These are phyloP conservation scores for Gaillardinia entomophila DNA, from an alignment of 805 yeast genomes.

Conservation along the genomic window DNA sequence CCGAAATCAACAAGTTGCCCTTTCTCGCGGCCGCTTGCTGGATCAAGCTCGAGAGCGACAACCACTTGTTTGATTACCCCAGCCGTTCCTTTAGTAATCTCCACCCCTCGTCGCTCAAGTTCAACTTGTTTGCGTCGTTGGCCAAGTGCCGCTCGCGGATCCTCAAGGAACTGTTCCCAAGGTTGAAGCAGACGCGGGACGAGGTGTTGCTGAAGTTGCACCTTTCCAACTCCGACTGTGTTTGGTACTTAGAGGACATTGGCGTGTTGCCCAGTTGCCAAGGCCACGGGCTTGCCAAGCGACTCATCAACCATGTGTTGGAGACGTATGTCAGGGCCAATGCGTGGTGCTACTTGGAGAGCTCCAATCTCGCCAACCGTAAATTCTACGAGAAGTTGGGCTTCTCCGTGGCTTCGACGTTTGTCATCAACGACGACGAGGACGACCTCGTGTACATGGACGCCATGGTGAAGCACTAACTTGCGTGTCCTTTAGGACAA, in stretches of 20 bases:
- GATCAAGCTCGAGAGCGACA: slow-evolving; percentile 22
- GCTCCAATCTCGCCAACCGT: slow-evolving; percentile 50
- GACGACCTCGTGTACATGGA: slow-evolving; percentile 2
- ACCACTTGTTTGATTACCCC: slow-evolving; percentile 15
- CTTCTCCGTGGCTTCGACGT: slow-evolving; percentile 31
- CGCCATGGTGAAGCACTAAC: not conserved
- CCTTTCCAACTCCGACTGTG: slow-evolving; percentile 21
- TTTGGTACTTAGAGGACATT: slow-evolving; percentile 57
- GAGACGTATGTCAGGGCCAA: slow-evolving; percentile 42
- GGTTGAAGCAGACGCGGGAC: slow-evolving; percentile 38
- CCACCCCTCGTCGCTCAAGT: slow-evolving; percentile 29
- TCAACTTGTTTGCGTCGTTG: slow-evolving; percentile 28
- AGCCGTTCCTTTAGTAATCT: slow-evolving; percentile 16
- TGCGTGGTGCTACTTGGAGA: slow-evolving; percentile 44
- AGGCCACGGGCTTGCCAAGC: slow-evolving; percentile 54
- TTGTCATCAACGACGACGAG: slow-evolving; percentile 20
- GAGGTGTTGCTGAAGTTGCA: slow-evolving; percentile 37
- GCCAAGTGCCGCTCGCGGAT: slow-evolving; percentile 47
- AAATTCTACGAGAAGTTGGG: slow-evolving; percentile 51
- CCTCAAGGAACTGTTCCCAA: slow-evolving; percentile 44
- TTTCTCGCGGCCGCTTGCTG: slow-evolving; percentile 52
- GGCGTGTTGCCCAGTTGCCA: slow-evolving; percentile 54
- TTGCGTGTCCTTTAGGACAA: no score
- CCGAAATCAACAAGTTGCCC: slow-evolving; percentile 30
- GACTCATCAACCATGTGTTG: slow-evolving; percentile 44